Conservation (phyloP, 495 filamentous ascomycete species). For the Tetracladium marchalianum region DNA sequence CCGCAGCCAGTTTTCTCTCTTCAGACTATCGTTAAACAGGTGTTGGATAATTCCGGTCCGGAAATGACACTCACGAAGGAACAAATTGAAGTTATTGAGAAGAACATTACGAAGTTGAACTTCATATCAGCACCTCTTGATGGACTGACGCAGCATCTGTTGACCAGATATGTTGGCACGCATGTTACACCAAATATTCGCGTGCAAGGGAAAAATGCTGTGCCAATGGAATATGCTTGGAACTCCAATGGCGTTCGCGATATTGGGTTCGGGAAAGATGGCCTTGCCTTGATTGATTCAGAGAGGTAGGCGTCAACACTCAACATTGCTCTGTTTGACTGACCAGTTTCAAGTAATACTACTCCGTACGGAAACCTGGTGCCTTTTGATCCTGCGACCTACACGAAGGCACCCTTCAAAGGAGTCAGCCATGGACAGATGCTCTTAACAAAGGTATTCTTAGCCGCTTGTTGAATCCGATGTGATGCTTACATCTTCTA, state of each 20-base stretch:
- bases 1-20: slow-evolving; percentile 35
- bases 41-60: slow-evolving; percentile 1
- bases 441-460: slow-evolving; percentile 22
- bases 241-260: not conserved
- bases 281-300: not conserved
- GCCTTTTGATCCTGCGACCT: not conserved
- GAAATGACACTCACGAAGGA: not conserved
- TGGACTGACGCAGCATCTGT: slow-evolving; percentile 32
- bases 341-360: not conserved
- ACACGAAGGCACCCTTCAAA: slow-evolving; percentile 25
- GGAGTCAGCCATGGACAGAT: slow-evolving; percentile 38
- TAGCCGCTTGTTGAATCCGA: too few relatives aligned
- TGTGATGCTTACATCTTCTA: too few relatives aligned
- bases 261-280: not conserved
- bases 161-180: slow-evolving; percentile 29
- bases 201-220: not conserved
- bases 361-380: slow-evolving; percentile 7
- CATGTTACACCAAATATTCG: slow-evolving; percentile 34
- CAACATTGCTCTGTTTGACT: too few relatives aligned
- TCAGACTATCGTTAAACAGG: slow-evolving; percentile 13
- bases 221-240: not conserved
- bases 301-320: not conserved
- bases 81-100: not conserved
- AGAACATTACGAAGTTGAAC: slow-evolving; percentile 22
- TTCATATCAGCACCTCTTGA: slow-evolving; percentile 31